Conservation (phyloP, 1,139 yeast genomes). For the Scheffersomyces quercinus region DNA sequence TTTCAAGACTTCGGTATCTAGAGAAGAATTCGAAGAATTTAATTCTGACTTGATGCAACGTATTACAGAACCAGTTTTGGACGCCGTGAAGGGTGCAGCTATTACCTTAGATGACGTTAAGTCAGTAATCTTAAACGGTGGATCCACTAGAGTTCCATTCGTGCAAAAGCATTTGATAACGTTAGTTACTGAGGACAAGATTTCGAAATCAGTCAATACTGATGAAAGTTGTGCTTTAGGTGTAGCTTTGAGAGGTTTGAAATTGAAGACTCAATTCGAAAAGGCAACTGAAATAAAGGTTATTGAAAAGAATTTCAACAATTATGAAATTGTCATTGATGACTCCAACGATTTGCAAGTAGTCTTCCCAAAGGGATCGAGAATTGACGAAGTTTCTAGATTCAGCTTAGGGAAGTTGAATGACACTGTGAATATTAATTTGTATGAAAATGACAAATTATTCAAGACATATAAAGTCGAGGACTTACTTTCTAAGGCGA, state of each 20-base stretch:
- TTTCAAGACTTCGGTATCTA: constrained; percentile 61
- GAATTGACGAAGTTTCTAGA: constrained; percentile 25
- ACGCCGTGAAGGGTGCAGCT: constrained; percentile 44
- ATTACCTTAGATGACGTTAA: constrained; percentile 41
- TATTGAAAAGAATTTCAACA: constrained; percentile 53
- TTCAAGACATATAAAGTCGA: constrained; percentile 38
- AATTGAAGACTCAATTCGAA: constrained; percentile 43
- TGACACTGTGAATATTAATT: constrained; percentile 39
- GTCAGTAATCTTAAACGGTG: constrained; percentile 85
- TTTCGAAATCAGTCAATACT: constrained; percentile 90
- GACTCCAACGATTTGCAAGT: constrained; percentile 28
- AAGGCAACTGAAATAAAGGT: constrained; percentile 64
- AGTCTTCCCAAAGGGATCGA: constrained; percentile 47
- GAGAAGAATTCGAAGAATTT: constrained; percentile 75
- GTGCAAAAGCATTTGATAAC: constrained; percentile 62
- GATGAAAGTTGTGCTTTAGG: constrained; percentile 96
- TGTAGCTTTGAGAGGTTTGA: constrained; percentile 77
- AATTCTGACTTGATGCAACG: constrained; percentile 45
- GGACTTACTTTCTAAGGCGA: constrained; percentile 34
- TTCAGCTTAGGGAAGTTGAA: constrained; percentile 34
- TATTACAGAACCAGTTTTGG: constrained; percentile 55
- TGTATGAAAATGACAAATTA: constrained; percentile 57
- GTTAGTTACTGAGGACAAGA: constrained; percentile 58
- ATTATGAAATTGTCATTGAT: constrained; percentile 40
- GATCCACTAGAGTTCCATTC: constrained; percentile 88